These are phyloP conservation scores for Bacidia gigantensis DNA, from an alignment of 495 filamentous ascomycete species.

Conservation along the genomic window DNA sequence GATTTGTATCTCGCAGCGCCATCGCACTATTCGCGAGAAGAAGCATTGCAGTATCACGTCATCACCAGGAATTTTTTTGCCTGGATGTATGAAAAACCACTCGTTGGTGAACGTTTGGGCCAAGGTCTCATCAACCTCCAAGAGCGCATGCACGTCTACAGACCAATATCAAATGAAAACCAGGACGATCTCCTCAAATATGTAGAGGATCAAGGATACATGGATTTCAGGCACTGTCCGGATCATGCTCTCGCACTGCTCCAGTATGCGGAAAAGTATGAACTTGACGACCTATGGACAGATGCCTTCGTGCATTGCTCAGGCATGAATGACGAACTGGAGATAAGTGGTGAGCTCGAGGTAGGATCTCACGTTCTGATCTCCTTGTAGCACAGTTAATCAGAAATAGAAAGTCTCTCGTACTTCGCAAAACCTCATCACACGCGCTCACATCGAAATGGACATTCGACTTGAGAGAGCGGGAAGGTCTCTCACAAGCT, in stretches of 20 bases:
- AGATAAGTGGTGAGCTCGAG: conserved; percentile 38
- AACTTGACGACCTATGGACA: conserved; percentile 41
- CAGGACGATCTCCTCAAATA: conserved; percentile 40
- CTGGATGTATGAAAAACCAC: conserved; percentile 42
- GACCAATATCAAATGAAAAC: conserved; percentile 32
- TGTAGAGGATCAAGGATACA: conserved; percentile 45
- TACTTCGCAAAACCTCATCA: conserved; percentile 43
- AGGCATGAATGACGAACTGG: conserved; percentile 47
- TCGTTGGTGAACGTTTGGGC: conserved; percentile 48
- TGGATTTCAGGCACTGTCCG: conserved; percentile 42
- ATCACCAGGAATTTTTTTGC: conserved; percentile 58
- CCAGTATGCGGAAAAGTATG: conserved; percentile 45
- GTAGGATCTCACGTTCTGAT: conserved; percentile 22
- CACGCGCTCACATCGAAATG: conserved; percentile 47
- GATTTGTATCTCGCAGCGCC: conserved; percentile 54
- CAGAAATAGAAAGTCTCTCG: conserved; percentile 36
- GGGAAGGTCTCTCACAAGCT: conserved; percentile 34
- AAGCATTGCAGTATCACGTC: conserved; percentile 42
- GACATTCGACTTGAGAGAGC: conserved; percentile 39
- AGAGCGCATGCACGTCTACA: conserved; percentile 42
- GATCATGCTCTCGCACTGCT: conserved; percentile 47
- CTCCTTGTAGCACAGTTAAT: neutral
- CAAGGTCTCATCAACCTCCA: conserved; percentile 41
- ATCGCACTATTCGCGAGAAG: conserved; percentile 29
- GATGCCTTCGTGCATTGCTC: conserved; percentile 54